These are phyloP conservation scores for Usnea hakonensis DNA, from an alignment of 495 filamentous ascomycete genomes.

Conservation along the genomic window DNA sequence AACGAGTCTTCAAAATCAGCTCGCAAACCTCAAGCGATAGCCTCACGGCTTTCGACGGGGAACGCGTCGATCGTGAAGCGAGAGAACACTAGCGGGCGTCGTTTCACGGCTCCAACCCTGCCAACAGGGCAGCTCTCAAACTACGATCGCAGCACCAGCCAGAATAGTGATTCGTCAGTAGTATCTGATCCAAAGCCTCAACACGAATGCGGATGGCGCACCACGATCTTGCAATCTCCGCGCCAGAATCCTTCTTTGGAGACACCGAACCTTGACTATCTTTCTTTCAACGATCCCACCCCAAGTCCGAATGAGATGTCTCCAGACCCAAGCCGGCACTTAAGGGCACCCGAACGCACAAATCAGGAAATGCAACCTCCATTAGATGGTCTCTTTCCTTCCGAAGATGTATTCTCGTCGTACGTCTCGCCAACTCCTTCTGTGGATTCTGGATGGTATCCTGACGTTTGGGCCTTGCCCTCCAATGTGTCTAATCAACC, in stretches of 20 bases:
- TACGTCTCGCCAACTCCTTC: constrained; percentile 27
- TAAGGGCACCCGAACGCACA: constrained; percentile 7
- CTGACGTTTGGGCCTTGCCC: constrained; percentile 37
- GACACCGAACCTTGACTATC: constrained; percentile 46
- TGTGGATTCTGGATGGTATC: constrained; percentile 30
- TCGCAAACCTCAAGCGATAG: constrained; percentile 37
- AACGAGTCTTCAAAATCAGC: constrained; percentile 33
- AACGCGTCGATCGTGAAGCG: constrained; percentile 14
- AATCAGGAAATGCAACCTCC: not conserved
- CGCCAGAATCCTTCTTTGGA: constrained; percentile 9
- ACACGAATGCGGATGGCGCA: not conserved
- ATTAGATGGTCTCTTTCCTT: constrained; percentile 38
- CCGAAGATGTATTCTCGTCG: constrained; percentile 35
- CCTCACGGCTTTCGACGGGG: constrained; percentile 31
- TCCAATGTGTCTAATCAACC: constrained; percentile 34
- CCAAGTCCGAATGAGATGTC: constrained; percentile 21
- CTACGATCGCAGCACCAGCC: constrained; percentile 35
- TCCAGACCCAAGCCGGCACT: constrained; percentile 2
- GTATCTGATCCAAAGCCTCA: constrained; percentile 28
- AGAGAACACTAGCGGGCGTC: constrained; percentile 32
- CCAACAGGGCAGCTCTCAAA: constrained; percentile 19
- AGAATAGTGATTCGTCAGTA: constrained; percentile 36
- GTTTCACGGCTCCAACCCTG: constrained; percentile 33
- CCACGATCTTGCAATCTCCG: constrained; percentile 2
- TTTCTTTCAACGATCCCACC: constrained; percentile 36